These are phyloP conservation scores for Ophiosphaerella herpotricha DNA, from an alignment of 2,329 filamentous ascomycete genomes.

Conservation along the genomic window DNA sequence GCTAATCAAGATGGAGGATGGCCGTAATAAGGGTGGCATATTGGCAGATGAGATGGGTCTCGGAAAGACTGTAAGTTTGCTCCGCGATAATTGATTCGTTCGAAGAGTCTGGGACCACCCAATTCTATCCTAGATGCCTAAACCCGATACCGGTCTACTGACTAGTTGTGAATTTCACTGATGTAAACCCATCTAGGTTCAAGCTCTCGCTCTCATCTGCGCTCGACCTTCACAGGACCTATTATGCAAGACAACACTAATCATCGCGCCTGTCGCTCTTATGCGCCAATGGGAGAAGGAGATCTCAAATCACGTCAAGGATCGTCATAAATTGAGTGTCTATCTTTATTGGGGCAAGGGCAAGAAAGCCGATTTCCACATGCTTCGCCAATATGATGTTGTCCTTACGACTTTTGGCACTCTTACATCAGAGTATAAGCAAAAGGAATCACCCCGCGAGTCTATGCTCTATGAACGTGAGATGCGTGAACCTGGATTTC, in stretches of 20 bases:
- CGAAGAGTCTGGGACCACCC: too few relatives aligned
- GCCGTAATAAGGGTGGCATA: constrained; percentile 74
- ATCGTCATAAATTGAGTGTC: constrained; percentile 63
- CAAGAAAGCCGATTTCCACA: constrained; percentile 60
- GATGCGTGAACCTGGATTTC: constrained; percentile 37
- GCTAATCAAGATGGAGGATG: constrained; percentile 75
- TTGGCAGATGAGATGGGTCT: constrained; percentile 70
- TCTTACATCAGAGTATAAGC: constrained; percentile 69
- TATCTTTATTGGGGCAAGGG: constrained; percentile 68
- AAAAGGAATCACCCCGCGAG: constrained; percentile 58
- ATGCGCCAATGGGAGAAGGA: constrained; percentile 86
- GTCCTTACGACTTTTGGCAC: constrained; percentile 81
- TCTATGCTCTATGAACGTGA: constrained; percentile 49
- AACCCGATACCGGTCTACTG: too few relatives aligned
- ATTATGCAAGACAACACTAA: constrained; percentile 74
- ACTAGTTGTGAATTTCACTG: background rate
- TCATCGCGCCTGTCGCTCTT: constrained; percentile 78
- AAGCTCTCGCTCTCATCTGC: constrained; percentile 77
- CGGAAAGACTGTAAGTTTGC: constrained; percentile 70
- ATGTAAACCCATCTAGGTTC: constrained; percentile 39
- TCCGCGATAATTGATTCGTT: too few relatives aligned
- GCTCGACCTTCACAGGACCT: constrained; percentile 64
- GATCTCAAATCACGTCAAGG: constrained; percentile 70
- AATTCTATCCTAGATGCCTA: too few relatives aligned
- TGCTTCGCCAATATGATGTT: constrained; percentile 70